Base-by-base conservation (phyloP, 129 eudicot species). In the Gnaphalium uliginosum region DNA sequence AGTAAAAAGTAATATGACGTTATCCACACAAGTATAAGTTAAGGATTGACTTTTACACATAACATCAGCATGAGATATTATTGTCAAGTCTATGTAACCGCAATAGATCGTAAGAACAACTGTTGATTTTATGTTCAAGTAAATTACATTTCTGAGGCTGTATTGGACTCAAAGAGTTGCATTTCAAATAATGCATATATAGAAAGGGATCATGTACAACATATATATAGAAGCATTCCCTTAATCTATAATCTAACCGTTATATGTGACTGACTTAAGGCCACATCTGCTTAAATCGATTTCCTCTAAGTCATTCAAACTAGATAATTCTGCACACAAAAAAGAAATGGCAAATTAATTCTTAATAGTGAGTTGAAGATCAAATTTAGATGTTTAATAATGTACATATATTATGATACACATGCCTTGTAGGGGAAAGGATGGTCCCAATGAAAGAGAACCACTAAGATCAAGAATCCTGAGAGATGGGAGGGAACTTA, bases 401-500 rank as follows among this genome's bases (percentile, higher is more conserved):
- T 11, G 24, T 13, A 6, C 4, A 32, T 10, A 27, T 27, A 10
- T 39, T 41, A 68, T 3, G 57, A 33, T 9, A 22, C 13, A 68
- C 58, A 43, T 68, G 59, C 73, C 58, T 68, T 68, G 25, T 4
- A 58, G 4, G 3, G 81, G 75, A 68, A 77, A 68, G 1, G 75
- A 58, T 27, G 50, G 23, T 39, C 30, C 63, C 9, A 21, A 6
- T 4, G 6, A 2, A 39, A 0, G 4, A 19, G 17, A 41, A 26
- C 6, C 7, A 17, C 23, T 0, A 58, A 77, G 76, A 69, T 78
- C 43, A 59, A 78, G 81, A 57, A 18, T 58, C 63, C 69, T 69
- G 53, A 78, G 76, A 23, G 69, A 78, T 6, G 81, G 71, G 23
- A 78, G 69, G 69, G 50, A 15, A 60, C 68, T 69, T 39, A 78